Base-by-base conservation (phyloP, 352 stramenopile genomes). In the Halophytophthora batemanensis region DNA sequence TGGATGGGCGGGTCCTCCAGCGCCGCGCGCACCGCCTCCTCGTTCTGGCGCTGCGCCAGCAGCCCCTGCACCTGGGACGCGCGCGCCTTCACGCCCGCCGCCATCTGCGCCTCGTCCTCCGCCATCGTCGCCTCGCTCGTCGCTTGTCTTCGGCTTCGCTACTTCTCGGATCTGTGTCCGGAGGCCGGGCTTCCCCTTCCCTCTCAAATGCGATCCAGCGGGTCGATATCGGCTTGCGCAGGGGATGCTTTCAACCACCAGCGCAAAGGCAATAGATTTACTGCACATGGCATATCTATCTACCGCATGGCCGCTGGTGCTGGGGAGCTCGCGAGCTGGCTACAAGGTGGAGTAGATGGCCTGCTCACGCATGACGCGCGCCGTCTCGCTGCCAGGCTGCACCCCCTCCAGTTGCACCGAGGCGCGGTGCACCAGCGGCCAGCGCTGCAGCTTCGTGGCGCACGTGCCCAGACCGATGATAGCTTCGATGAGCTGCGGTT, bases 391-490 rank as follows among this genome's bases (percentile, higher is more conserved):
- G 41, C 66, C 64, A 14, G 84, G 84, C 41, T 93, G 80, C 3
- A 93, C 45, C 2, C 70, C 50, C 42, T 82, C 56, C 19, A 94
- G 52, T 31, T 78, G 63, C 14, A 85, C 56, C 0, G 77, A 82
- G 0, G 82, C 67, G 5, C 51, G 54, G 33, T 94, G 79, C 0
- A 68, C 82, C 29, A 87, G 29, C 7, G 66, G 69, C 81, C 82
- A 93, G 47, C 67, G 70, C 31, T 73, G 65, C 8, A 91, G 70
- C 36, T 78, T 77, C 19, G 74, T 83, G 3, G 82, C 84, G 28
- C 84, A 91, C 2, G 78, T 88, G 11, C 77, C 84, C 8, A 94
- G 64, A 19, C 84, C 84, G 4, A 77, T 61, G n/a, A 92, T 59
- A 15, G 81, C 84, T 14, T 90, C 75, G 14, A 91, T 6, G 25